Evolutionary conservation across 2,329 filamentous ascomycete species (phyloP).

Genomic region (Colletotrichum echinochloae): DNA sequence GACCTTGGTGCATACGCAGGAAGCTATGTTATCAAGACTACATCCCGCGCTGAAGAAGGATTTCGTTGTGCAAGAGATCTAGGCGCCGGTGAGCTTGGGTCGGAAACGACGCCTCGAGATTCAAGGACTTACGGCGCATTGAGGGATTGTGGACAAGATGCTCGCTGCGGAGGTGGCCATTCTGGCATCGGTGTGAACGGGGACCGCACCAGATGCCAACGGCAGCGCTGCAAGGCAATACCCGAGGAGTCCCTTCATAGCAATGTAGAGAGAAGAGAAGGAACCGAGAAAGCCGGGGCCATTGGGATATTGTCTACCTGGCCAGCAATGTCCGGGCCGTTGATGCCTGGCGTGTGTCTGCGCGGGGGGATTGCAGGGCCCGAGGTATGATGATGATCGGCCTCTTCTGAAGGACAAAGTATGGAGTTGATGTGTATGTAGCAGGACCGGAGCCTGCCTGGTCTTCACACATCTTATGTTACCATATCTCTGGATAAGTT

Average conservation of each 20-base stretch:
- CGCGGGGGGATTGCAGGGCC: conserved; percentile 21
- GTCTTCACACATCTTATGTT: conserved; percentile 21
- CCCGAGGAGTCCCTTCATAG: conserved; percentile 21
- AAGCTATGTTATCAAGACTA: conserved; percentile 10
- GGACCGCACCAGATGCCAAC: conserved; percentile 13
- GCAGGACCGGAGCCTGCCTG: conserved; percentile 3
- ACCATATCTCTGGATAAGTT: neutral
- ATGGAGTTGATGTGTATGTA: neutral
- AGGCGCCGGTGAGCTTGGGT: neutral
- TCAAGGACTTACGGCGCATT: conserved; percentile 9
- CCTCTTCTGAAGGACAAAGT: neutral
- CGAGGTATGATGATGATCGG: conserved; percentile 2
- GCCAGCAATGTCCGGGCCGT: conserved; percentile 9
- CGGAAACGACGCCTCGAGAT: fast-evolving
- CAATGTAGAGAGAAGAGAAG: neutral
- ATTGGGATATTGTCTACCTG: neutral
- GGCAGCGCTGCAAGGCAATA: conserved; percentile 19
- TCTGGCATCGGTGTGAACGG: neutral
- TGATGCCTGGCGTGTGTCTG: neutral
- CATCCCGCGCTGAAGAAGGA: conserved; percentile 12
- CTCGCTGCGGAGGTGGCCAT: neutral
- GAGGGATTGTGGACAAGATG: conserved; percentile 14
- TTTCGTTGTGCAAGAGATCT: conserved; percentile 10
- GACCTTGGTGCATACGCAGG: conserved; percentile 31
- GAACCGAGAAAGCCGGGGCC: neutral